Base-by-base conservation (phyloP, 345 rosid genomes). In the Populus alba region DNA sequence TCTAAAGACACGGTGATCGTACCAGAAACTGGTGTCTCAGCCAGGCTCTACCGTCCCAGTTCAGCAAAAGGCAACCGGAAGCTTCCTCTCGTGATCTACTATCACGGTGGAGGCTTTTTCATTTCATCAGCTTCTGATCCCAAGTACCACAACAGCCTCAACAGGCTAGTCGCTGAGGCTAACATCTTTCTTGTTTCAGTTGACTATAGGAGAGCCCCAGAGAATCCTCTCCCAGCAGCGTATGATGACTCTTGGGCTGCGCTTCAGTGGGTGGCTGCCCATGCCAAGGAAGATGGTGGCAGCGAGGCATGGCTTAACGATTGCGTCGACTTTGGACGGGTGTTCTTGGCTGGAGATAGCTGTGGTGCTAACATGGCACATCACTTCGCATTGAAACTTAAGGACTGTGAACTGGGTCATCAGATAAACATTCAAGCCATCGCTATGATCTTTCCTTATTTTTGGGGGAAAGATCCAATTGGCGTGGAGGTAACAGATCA, bases 101-200 rank as follows among this genome's bases (percentile, higher is more conserved):
- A 87, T 45, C 98, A 95, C 17, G 98, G 98, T 0, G 98, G 98
- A 10, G 97, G 89, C n/a, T 95, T 95, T 80, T 79, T 83, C 82
- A 75, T 91, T 23, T 45, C 92, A 6, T 87, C 98, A 13, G 23
- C 89, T 0, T 87, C 90, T 2, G 86, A 83, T 57, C 92, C 98
- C 49, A 69, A 29, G 71, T 95, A 93, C 88, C 98, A 95, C 45
- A 68, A 73, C 63, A 78, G 83, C 80, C 81, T 93, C 78, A 93
- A 92, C 88, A 83, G 80, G 71, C 82, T 92, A 8, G 95, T 84
- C 18, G 80, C 88, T 1, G 83, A 85, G 74, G 90, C 97, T 70
- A 87, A 86, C 61, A 73, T 90, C 79, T 22, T 93, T 35, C 84
- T 87, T 1, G 83, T 95, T 61, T 92, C 98, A 0, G 86, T 95